Conservation (phyloP, 768 basidiomycete species). For the Coprinopsis cinerea region DNA sequence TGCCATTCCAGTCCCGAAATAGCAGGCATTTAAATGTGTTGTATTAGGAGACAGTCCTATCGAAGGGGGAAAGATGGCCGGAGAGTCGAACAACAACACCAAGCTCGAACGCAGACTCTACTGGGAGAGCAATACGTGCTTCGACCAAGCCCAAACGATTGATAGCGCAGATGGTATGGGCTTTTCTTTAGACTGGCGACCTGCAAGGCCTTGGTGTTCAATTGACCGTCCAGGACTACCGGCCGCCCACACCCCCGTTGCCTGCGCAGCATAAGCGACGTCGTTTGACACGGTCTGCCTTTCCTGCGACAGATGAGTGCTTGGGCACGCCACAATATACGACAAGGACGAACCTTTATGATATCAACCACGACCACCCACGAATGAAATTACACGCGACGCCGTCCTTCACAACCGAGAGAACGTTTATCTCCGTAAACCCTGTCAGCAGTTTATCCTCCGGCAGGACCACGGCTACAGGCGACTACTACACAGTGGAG, state of each 20-base stretch:
- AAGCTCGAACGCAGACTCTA: too few relatives aligned
- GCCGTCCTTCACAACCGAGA: conserved; percentile 32
- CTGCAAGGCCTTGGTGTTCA: neutral
- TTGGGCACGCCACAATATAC: conserved; percentile 1
- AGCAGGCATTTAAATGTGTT: too few relatives aligned
- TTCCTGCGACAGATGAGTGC: conserved; percentile 13
- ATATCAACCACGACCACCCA: conserved; percentile 1
- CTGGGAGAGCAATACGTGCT: too few relatives aligned
- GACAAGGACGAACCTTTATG: neutral
- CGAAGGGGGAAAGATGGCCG: too few relatives aligned
- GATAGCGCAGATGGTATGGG: neutral
- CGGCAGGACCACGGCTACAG: conserved; percentile 18
- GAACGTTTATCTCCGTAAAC: conserved; percentile 28
- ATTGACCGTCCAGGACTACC: conserved; percentile 30
- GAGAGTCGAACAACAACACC: too few relatives aligned
- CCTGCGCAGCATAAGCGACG: conserved; percentile 31
- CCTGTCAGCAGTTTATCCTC: conserved; percentile 26
- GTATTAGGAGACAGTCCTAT: too few relatives aligned
- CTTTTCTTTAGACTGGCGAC: conserved; percentile 10
- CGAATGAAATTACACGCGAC: conserved; percentile 20
- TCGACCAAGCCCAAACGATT: neutral
- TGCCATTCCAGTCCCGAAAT: too few relatives aligned
- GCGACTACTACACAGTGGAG: conserved; percentile 12
- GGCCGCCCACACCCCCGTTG: conserved; percentile 56
- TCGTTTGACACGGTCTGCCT: conserved; percentile 17